A percentile compares a stretch with the other conserved stretches of the same genome.
phyloP scores from a whole-genome alignment of 2,329 filamentous ascomycete species.

The Sporothrix mexicana region DNA sequence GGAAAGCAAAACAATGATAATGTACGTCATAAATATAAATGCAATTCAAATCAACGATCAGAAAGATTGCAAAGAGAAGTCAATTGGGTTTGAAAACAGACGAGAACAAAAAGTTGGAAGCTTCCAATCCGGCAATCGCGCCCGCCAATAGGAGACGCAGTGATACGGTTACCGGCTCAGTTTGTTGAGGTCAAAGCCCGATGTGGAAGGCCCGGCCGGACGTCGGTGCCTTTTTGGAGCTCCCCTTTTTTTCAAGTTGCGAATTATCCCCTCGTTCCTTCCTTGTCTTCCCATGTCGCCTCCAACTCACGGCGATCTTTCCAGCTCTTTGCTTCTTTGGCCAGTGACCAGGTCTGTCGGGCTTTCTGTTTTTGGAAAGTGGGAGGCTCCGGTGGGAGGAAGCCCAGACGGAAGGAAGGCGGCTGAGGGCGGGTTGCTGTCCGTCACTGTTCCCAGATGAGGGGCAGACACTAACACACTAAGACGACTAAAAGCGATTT shows the following conservation, averaged over 20 bases:
- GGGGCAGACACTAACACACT: conserved; percentile 9
- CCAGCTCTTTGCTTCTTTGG: neutral
- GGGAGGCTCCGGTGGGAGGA: neutral
- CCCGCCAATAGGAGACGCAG: neutral
- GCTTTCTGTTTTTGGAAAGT: conserved; percentile 28
- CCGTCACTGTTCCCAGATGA: neutral
- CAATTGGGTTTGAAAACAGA: neutral
- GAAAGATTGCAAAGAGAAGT: neutral
- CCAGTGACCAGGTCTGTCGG: conserved; percentile 22
- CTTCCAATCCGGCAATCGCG: neutral
- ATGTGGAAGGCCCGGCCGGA: conserved; percentile 28
- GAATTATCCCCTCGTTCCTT: neutral
- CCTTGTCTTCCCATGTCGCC: neutral
- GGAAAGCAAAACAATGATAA: neutral
- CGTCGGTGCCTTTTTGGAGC: conserved; percentile 26
- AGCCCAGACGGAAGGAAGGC: neutral
- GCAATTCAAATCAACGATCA: neutral
- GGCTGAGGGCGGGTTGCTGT: neutral
- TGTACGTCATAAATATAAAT: conserved; percentile 19
- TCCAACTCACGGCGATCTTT: neutral
- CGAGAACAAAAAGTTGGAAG: neutral
- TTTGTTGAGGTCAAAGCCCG: neutral
- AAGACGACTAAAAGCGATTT: conserved; percentile 6
- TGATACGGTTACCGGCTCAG: neutral
- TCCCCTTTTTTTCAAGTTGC: neutral